Base-by-base conservation (phyloP, 305 asterid species). In the Solanum hybrid region DNA sequence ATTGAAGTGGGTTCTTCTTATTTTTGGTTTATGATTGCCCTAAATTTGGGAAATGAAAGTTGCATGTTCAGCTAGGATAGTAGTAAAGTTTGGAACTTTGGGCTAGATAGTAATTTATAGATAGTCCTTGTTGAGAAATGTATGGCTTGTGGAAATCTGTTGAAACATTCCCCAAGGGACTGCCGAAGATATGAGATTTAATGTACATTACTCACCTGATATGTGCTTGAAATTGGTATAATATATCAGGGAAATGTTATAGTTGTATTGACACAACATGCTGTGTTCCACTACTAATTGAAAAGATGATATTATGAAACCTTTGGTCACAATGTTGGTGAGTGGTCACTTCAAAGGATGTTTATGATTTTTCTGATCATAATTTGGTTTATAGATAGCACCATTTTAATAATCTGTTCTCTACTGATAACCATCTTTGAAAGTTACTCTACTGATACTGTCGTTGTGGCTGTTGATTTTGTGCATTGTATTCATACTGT, bases 21-120 rank as follows among this genome's bases (percentile, higher is more conserved):
- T 42, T 75, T 88, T 61, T 3, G 35, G 31, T 76, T 33, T 75
- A 35, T 87, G 73, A 88, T 74, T 37, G 34, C 40, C 74, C 40
- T 83, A 83, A 46, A 82, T 82, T 83, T 83, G 39, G 74, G 29
- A 46, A 83, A 83, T 42, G 74, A 5, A 10, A 85, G 75, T 57
- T 51, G 6, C 46, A 85, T 57, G 42, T 85, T 90, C 87, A 91
- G 91, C 92, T 89, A 80, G 89, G 74, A 71, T 88, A 29, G 86
- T 71, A 57, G 61, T 26, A 51, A 87, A 91, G 86, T 57, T 73
- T 81, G 86, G 46, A 91, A 80, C 90, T 67, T 81, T 67, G 35
- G 82, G 77, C 29, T 28, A 89, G 39, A 57, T 57, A 20, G 46
- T 29, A 29, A 51, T 31, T 29, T 46, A 84, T 84, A 8, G 87